These are phyloP conservation scores for Kwoniella mangroviensis DNA, from an alignment of 768 basidiomycete genomes.

Conservation along the genomic window DNA sequence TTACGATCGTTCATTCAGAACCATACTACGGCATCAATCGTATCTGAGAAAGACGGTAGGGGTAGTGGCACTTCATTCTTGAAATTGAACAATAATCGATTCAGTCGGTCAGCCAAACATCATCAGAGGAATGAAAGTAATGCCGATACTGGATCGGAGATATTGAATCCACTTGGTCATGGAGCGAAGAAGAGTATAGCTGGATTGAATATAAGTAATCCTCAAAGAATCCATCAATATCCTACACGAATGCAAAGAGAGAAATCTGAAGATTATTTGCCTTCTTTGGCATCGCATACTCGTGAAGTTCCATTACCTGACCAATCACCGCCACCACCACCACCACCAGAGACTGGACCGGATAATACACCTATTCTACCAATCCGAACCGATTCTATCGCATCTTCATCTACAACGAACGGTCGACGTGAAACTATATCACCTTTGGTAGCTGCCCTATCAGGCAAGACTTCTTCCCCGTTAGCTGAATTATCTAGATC, in stretches of 20 bases:
- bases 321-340: neutral
- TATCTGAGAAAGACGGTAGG: neutral
- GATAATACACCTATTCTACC: neutral
- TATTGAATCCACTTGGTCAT: neutral
- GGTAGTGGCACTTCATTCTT: neutral
- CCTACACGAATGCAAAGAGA: neutral
- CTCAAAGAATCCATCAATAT: neutral
- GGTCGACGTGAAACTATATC: constrained; percentile 9
- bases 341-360: neutral
- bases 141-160: neutral
- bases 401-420: neutral
- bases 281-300: neutral
- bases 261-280: constrained; percentile 3
- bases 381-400: neutral
- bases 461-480: constrained; percentile 20
- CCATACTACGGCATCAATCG: constrained; percentile 1
- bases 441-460: constrained; percentile 15
- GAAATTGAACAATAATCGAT: constrained; percentile 4
- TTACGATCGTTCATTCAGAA: constrained; percentile 7
- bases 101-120: neutral
- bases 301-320: neutral
- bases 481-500: constrained; percentile 14
- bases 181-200: neutral
- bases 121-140: neutral
- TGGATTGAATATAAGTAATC: constrained; percentile 5